A percentile compares a stretch with the other conserved stretches of the same genome.
phyloP scores from a whole-genome alignment of 2,329 filamentous ascomycete species.

The Apiospora aurea region DNA sequence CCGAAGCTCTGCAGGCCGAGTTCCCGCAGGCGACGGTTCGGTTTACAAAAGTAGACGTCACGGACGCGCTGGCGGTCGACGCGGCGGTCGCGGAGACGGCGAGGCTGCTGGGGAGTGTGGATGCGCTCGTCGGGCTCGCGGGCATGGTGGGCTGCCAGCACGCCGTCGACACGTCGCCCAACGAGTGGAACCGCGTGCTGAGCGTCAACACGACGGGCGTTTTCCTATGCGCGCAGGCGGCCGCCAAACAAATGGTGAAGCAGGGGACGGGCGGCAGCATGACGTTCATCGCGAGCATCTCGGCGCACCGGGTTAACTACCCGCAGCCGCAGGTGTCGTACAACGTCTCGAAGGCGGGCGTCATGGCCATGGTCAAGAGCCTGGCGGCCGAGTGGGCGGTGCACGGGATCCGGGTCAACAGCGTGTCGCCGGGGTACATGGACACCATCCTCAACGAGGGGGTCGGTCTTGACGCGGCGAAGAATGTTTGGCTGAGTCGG shows the following conservation, averaged over 20 bases:
- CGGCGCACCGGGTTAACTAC: constrained; percentile 72
- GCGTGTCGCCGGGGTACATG: constrained; percentile 77
- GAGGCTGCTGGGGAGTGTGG: constrained; percentile 55
- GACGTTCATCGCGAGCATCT: constrained; percentile 72
- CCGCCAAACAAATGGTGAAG: constrained; percentile 59
- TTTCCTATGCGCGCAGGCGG: constrained; percentile 74
- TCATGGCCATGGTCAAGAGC: constrained; percentile 68
- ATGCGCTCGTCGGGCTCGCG: constrained; percentile 69
- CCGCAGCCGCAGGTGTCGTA: constrained; percentile 77
- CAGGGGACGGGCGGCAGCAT: constrained; percentile 64
- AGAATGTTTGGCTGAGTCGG: constrained; percentile 62
- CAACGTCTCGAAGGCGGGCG: constrained; percentile 74
- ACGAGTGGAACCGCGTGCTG: constrained; percentile 68
- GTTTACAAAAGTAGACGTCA: constrained; percentile 60
- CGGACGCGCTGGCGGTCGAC: constrained; percentile 32
- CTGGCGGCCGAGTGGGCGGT: constrained; percentile 77
- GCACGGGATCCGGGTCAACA: constrained; percentile 75
- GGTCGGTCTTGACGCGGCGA: constrained; percentile 59
- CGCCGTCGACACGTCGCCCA: constrained; percentile 63
- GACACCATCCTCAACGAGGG: constrained; percentile 77
- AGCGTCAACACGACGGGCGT: constrained; percentile 77
- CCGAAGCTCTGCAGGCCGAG: constrained; percentile 53
- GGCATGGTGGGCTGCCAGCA: constrained; percentile 71
- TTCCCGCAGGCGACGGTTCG: constrained; percentile 61
- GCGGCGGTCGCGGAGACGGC: constrained; percentile 44